Evolutionary conservation across 164 flowering plant genomes (phyloP).

Genomic region (Stephania yunnanensis): DNA sequence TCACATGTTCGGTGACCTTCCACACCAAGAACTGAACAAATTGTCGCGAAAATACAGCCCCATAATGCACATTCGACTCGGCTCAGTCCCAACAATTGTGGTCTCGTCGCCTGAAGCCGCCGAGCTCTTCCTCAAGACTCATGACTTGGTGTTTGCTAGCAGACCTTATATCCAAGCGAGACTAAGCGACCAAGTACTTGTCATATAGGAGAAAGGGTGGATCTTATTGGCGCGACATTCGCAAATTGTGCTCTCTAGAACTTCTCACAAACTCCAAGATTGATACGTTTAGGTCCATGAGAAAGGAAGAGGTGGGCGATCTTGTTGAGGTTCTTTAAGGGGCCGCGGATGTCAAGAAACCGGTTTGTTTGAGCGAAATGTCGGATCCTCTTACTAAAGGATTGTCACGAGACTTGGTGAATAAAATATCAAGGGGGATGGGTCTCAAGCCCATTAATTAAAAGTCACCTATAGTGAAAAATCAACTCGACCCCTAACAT

Average conservation of each 20-base stretch:
- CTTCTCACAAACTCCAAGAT: slow-evolving; percentile 19
- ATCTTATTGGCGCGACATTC: slow-evolving; percentile 24
- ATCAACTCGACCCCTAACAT: too few species aligned
- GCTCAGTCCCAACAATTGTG: too few species aligned
- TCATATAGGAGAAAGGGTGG: slow-evolving; percentile 17
- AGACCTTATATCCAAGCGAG: too few species aligned
- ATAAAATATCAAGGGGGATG: too few species aligned
- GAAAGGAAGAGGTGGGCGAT: slow-evolving; percentile 1
- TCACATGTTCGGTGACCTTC: slow-evolving; percentile 19
- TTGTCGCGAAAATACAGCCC: too few species aligned
- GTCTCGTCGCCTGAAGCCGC: too few species aligned
- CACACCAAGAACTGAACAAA: slow-evolving; percentile 22
- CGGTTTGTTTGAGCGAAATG: slow-evolving; percentile 17
- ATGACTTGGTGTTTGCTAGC: too few species aligned
- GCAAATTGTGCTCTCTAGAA: slow-evolving; percentile 17
- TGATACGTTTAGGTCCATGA: slow-evolving; percentile 11
- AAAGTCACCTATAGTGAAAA: too few species aligned
- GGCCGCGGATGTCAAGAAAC: not conserved
- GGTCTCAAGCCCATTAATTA: too few species aligned
- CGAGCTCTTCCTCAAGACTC: too few species aligned
- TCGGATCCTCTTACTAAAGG: slow-evolving; percentile 37
- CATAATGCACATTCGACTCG: too few species aligned
- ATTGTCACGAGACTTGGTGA: too few species aligned
- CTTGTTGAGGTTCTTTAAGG: not conserved
- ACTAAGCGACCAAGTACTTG: slow-evolving; percentile 10